Conservation (phyloP, 2,329 filamentous ascomycete genomes). For the Aureobasidium vineae region DNA sequence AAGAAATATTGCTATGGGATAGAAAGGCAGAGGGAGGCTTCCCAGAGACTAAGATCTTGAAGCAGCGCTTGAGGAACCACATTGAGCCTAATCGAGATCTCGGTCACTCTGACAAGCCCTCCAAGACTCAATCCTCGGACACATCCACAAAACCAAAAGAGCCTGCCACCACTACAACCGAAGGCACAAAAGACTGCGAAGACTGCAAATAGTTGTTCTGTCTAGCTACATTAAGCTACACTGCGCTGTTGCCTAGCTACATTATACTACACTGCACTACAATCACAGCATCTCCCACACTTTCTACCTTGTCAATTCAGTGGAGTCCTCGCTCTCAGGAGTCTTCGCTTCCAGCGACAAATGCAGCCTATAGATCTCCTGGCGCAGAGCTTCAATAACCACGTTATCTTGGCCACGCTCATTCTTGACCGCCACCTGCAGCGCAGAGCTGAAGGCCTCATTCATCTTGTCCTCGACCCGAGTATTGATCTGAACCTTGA, state of each 20-base stretch:
- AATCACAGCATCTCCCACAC: background rate
- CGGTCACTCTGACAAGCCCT: conserved; percentile 62
- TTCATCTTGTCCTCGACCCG: background rate
- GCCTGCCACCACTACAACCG: background rate
- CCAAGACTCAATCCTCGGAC: conserved; percentile 24
- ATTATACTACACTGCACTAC: background rate
- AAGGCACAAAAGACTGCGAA: conserved; percentile 22
- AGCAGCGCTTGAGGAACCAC: conserved; percentile 76
- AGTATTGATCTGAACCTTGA: background rate
- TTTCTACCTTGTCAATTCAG: background rate
- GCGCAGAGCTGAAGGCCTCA: conserved; percentile 26
- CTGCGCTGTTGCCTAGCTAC: background rate
- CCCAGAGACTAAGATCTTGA: conserved; percentile 89
- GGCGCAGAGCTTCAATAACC: conserved; percentile 28
- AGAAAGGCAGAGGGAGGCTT: conserved; percentile 84
- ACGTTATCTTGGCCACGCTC: conserved; percentile 32
- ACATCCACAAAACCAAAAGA: background rate
- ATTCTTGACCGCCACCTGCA: conserved; percentile 32
- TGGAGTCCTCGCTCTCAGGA: background rate
- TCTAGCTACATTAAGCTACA: background rate
- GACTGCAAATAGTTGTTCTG: conserved; percentile 20
- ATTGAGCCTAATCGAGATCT: conserved; percentile 75
- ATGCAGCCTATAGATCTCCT: conserved; percentile 27
- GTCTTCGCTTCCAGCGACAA: background rate
- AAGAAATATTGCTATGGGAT: conserved; percentile 74